A percentile compares a stretch with the other conserved stretches of the same genome.
These are phyloP conservation scores for Xanthoconium purpureum DNA, from an alignment of 768 basidiomycete genomes.

Conservation along the genomic window DNA sequence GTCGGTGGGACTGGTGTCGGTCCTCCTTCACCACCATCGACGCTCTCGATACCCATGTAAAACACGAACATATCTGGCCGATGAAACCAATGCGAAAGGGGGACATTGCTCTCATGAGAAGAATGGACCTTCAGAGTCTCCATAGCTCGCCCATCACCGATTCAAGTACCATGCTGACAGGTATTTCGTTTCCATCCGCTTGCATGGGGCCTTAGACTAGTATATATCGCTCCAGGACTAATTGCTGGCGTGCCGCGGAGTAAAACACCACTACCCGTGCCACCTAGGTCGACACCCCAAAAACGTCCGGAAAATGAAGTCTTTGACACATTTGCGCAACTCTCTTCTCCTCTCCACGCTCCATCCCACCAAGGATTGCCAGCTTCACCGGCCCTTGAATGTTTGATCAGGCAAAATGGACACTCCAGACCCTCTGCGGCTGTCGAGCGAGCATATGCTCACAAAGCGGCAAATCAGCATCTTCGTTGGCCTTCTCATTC, in stretches of 20 bases:
- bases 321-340: constrained; percentile 18
- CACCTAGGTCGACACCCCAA: background rate
- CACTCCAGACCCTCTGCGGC: constrained; percentile 10
- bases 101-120: constrained; percentile 42
- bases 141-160: constrained; percentile 16
- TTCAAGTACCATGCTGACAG: constrained; percentile 12
- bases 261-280: constrained; percentile 1
- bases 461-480: background rate
- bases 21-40: constrained; percentile 36
- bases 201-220: background rate
- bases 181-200: constrained; percentile 11
- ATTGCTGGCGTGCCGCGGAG: background rate
- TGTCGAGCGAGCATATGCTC: constrained; percentile 14
- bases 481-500: background rate
- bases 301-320: background rate
- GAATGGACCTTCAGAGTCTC: constrained; percentile 38
- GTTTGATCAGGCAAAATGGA: constrained; percentile 8
- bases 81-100: constrained; percentile 41
- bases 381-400: constrained; percentile 22
- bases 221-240: constrained; percentile 2
- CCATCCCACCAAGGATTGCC: constrained; percentile 14
- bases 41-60: constrained; percentile 46
- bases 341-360: constrained; percentile 20
- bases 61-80: constrained; percentile 44
- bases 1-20: constrained; percentile 57